Percentiles rank a stretch among this genome's conserved stretches.
Evolutionary conservation across 2,329 filamentous ascomycete species (phyloP).

Genomic region (Blastomyces gilchristii): DNA sequence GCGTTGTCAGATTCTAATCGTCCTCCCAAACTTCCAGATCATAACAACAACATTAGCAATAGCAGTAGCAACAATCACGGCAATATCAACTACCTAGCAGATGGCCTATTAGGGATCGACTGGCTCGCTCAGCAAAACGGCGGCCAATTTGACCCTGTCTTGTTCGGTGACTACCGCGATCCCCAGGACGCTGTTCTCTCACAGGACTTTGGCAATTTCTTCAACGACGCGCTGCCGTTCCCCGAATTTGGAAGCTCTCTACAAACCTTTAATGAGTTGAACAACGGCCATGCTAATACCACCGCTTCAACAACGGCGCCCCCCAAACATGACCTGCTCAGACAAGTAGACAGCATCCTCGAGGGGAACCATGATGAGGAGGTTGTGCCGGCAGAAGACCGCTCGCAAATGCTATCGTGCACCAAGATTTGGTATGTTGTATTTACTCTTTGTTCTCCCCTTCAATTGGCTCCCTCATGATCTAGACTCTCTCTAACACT

Average conservation of each 20-base stretch:
- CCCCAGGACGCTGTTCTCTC: constrained; percentile 71
- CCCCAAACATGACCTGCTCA: constrained; percentile 60
- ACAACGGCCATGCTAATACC: constrained; percentile 19
- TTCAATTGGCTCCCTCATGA: not conserved
- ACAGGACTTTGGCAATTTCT: constrained; percentile 62
- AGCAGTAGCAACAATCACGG: not conserved
- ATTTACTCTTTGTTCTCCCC: not conserved
- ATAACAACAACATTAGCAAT: constrained; percentile 4
- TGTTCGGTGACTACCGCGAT: constrained; percentile 89
- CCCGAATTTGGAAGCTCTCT: constrained; percentile 71
- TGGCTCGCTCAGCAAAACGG: constrained; percentile 72
- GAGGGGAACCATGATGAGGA: constrained; percentile 60
- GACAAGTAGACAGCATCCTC: constrained; percentile 60
- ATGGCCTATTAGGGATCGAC: constrained; percentile 37
- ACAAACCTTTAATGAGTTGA: constrained; percentile 44
- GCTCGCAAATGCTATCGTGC: constrained; percentile 62
- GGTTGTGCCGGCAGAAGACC: constrained; percentile 51
- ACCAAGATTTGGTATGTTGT: constrained; percentile 78
- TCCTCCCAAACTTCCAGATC: constrained; percentile 13
- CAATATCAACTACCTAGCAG: constrained; percentile 6
- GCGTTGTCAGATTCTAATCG: constrained; percentile 23
- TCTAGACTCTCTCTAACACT: constrained; percentile 1
- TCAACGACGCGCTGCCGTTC: constrained; percentile 66
- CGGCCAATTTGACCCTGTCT: constrained; percentile 77
- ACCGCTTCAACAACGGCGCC: constrained; percentile 13